Evolutionary conservation across 345 rosid species (phyloP).

Genomic region (Litchi chinensis): DNA sequence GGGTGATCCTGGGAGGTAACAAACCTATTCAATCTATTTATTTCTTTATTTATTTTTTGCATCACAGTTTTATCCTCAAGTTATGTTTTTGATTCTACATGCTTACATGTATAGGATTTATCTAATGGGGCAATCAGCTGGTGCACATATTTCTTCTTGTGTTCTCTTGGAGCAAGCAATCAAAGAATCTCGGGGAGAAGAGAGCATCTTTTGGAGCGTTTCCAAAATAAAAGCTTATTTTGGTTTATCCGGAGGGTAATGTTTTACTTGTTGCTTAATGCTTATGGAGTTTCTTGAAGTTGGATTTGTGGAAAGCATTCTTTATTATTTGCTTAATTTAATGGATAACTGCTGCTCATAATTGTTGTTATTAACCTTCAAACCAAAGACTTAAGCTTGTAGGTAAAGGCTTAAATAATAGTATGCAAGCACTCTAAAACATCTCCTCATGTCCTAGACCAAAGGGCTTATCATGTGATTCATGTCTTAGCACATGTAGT

Average conservation of each 20-base stretch:
- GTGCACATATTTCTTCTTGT: constrained; percentile 95
- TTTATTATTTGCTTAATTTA: background rate
- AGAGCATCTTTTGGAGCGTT: constrained; percentile 70
- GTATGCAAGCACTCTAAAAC: background rate
- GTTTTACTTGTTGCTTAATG: constrained; percentile 12
- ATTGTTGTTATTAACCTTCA: background rate
- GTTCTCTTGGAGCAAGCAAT: constrained; percentile 88
- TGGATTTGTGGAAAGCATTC: constrained; percentile 10
- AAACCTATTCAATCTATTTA: constrained; percentile 12
- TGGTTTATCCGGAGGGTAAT: constrained; percentile 95
- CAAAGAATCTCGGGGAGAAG: constrained; percentile 65
- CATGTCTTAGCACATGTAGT: background rate
- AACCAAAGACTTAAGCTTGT: background rate
- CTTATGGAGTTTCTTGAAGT: constrained; percentile 12
- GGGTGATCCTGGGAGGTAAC: constrained; percentile 88
- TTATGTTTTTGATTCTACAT: constrained; percentile 23
- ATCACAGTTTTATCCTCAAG: constrained; percentile 12
- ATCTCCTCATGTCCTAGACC: background rate
- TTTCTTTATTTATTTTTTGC: background rate
- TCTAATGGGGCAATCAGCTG: constrained; percentile 99
- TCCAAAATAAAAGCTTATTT: constrained; percentile 83
- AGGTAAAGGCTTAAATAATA: background rate
- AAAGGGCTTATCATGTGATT: background rate
- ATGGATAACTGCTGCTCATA: background rate
- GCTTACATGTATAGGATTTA: constrained; percentile 59